Conservation (phyloP, 148 eudicot species). For the Dysphania ambrosioides region DNA sequence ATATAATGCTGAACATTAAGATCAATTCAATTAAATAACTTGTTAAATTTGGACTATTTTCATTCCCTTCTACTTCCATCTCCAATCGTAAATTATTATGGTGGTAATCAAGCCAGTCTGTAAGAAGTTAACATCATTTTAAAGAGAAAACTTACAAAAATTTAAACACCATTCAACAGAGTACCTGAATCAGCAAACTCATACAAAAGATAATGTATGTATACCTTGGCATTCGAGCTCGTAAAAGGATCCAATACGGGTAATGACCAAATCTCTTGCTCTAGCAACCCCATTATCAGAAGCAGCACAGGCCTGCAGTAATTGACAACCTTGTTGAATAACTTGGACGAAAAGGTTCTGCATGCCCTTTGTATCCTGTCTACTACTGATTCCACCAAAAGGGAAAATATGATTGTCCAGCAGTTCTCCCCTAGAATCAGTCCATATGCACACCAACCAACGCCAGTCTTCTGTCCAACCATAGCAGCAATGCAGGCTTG, state of each 20-base stretch:
- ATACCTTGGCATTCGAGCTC: slow-evolving; percentile 98
- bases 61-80: neutral
- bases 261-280: slow-evolving; percentile 85
- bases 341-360: slow-evolving; percentile 92
- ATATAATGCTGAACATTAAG: neutral
- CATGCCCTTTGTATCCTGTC: slow-evolving; percentile 97
- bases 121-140: neutral
- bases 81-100: neutral
- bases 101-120: slow-evolving; percentile 4
- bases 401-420: slow-evolving; percentile 88
- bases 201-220: neutral
- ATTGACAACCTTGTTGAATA: slow-evolving; percentile 94
- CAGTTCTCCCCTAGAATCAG: slow-evolving; percentile 96
- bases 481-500: slow-evolving; percentile 93
- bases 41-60: neutral
- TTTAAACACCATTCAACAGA: neutral
- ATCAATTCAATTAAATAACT: neutral
- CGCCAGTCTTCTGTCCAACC: slow-evolving; percentile 99
- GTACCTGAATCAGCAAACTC: neutral
- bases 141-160: neutral
- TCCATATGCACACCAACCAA: slow-evolving; percentile 95
- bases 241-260: slow-evolving; percentile 87
- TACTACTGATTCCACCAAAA: slow-evolving; percentile 93
- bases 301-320: slow-evolving; percentile 73
- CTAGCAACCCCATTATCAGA: slow-evolving; percentile 53